These are phyloP conservation scores for Komagataella pastoris DNA, from an alignment of 805 yeast genomes.

Conservation along the genomic window DNA sequence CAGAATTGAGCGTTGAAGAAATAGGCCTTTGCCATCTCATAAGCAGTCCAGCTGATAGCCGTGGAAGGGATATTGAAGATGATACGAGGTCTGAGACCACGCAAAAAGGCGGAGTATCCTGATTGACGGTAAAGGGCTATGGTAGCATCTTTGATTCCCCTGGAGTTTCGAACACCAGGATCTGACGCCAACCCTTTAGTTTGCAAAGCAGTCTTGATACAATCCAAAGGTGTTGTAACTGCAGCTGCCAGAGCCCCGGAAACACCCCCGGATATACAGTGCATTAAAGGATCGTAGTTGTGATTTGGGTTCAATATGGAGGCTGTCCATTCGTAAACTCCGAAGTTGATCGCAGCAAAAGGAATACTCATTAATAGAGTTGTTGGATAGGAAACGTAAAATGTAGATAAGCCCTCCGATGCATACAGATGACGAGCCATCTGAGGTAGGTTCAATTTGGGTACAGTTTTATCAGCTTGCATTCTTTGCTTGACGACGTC, in stretches of 20 bases:
- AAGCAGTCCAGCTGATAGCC: slow-evolving; percentile 95
- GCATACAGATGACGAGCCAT: slow-evolving; percentile 32
- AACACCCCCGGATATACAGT: slow-evolving; percentile 84
- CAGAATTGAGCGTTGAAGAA: slow-evolving; percentile 16
- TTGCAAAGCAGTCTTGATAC: slow-evolving; percentile 83
- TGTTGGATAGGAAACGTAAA: slow-evolving; percentile 88
- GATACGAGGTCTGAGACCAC: slow-evolving; percentile 86
- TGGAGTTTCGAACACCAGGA: slow-evolving; percentile 35
- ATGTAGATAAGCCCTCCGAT: slow-evolving; percentile 64
- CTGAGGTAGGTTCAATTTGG: slow-evolving; percentile 4
- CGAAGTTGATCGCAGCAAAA: slow-evolving; percentile 88
- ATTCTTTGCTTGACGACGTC: slow-evolving; percentile 92
- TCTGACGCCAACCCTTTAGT: slow-evolving; percentile 52
- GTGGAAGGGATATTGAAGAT: slow-evolving; percentile 91
- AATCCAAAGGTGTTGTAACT: slow-evolving; percentile 86
- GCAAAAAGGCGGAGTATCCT: slow-evolving; percentile 55
- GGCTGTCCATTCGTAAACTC: slow-evolving; percentile 80
- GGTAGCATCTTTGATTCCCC: slow-evolving; percentile 63
- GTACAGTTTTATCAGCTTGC: slow-evolving; percentile 33
- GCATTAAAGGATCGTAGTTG: slow-evolving; percentile 76
- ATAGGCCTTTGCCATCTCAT: slow-evolving; percentile 88
- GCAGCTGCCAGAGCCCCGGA: slow-evolving; percentile 97
- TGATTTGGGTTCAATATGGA: slow-evolving; percentile 66
- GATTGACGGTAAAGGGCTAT: slow-evolving; percentile 44
- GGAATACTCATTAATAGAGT: slow-evolving; percentile 88